Percentiles rank a stretch among this genome's conserved stretches.
These are phyloP conservation scores for Daldinia decipiens DNA, from an alignment of 495 filamentous ascomycete genomes.

Conservation along the genomic window DNA sequence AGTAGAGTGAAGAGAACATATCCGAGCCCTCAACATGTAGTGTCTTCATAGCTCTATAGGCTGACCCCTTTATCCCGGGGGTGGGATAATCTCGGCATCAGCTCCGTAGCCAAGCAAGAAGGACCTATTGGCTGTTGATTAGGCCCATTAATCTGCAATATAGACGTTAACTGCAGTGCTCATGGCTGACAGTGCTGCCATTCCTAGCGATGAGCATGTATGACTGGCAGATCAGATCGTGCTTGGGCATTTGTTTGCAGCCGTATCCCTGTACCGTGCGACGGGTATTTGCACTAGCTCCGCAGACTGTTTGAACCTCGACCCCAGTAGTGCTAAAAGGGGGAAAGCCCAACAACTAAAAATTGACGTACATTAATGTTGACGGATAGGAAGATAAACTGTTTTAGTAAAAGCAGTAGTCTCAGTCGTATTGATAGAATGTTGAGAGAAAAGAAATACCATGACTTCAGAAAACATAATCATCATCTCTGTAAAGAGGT, in stretches of 20 bases:
- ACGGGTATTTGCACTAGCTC: conserved; percentile 56
- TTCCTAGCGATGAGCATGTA: conserved; percentile 20
- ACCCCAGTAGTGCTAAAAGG: conserved; percentile 39
- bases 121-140: conserved; percentile 12
- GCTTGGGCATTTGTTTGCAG: conserved; percentile 40
- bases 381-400: background rate
- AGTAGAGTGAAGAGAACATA: background rate
- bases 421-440: background rate
- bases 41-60: conserved; percentile 20
- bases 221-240: conserved; percentile 23
- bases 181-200: background rate
- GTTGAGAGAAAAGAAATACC: background rate
- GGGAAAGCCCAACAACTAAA: conserved; percentile 18
- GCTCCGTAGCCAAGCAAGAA: conserved; percentile 7
- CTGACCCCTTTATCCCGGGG: conserved; percentile 14
- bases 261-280: conserved; percentile 41
- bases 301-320: conserved; percentile 59
- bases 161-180: conserved; percentile 17
- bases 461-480: background rate
- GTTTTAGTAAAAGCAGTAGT: conserved; percentile 4
- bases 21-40: conserved; percentile 10
- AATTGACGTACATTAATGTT: conserved; percentile 24
- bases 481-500: background rate
- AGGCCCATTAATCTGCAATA: conserved; percentile 24
- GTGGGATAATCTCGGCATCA: conserved; percentile 16